A percentile compares a stretch with the other conserved stretches of the same genome.
phyloP scores from a whole-genome alignment of 1,284 basidiomycete species.

The Rugosomyces carneus region DNA sequence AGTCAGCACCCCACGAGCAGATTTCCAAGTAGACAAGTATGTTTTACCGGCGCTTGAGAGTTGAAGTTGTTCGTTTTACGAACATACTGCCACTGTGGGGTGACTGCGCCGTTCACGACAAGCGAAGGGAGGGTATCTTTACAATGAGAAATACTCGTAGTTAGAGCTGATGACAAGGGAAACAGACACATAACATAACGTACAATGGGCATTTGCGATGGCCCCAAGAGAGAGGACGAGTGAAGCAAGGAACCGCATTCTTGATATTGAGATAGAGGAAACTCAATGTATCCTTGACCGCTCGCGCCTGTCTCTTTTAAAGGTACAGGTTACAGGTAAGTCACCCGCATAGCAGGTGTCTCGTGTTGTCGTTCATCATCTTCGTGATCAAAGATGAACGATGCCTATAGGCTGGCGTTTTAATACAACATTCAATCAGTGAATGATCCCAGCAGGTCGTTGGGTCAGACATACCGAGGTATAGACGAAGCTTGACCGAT shows the following conservation, averaged over 20 bases:
- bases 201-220: constrained; percentile 24
- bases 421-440: not conserved
- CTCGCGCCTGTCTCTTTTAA: not conserved
- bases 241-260: not conserved
- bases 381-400: not conserved
- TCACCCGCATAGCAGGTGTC: not conserved
- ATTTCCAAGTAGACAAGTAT: too few species aligned
- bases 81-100: constrained; percentile 34
- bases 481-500: constrained; percentile 1
- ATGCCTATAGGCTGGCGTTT: not conserved
- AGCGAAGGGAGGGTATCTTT: constrained; percentile 38
- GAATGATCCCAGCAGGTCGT: not conserved
- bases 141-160: not conserved
- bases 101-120: constrained; percentile 30
- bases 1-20: not conserved
- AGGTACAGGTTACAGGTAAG: not conserved
- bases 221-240: not conserved
- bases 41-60: constrained; percentile 29
- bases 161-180: not conserved
- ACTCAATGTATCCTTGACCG: not conserved
- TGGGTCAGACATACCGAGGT: constrained; percentile 1
- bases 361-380: not conserved
- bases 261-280: not conserved
- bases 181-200: constrained; percentile 1
- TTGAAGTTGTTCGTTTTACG: constrained; percentile 39